phyloP scores from a whole-genome alignment of 805 yeast genomes.

The Hagleromyces aurorensis region DNA sequence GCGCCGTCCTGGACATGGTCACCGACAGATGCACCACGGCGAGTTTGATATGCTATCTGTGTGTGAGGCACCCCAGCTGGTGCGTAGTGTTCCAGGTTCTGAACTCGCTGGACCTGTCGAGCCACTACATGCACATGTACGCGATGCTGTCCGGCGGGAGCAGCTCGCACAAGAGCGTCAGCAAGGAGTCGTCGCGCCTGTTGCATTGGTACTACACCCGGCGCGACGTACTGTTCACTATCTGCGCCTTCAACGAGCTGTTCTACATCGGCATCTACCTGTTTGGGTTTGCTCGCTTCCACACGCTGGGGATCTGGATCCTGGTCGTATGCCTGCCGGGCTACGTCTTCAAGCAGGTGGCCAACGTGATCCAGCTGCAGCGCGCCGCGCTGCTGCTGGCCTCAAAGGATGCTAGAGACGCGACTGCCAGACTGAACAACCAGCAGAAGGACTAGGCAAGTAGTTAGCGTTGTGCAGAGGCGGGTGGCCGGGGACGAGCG shows the following conservation, averaged over 20 bases:
- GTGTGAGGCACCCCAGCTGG: conserved; percentile 65
- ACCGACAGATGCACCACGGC: conserved; percentile 97
- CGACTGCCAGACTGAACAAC: conserved; percentile 17
- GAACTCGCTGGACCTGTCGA: conserved; percentile 78
- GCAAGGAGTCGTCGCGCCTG: conserved; percentile 59
- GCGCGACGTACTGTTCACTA: conserved; percentile 71
- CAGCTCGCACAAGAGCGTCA: conserved; percentile 75
- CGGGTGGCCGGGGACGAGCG: background rate
- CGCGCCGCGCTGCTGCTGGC: conserved; percentile 83
- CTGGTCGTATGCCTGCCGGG: conserved; percentile 66
- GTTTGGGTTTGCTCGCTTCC: conserved; percentile 44
- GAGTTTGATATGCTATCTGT: conserved; percentile 79
- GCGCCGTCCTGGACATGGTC: conserved; percentile 98
- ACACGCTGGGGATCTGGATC: conserved; percentile 52
- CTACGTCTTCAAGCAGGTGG: conserved; percentile 83
- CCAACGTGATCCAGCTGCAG: conserved; percentile 80
- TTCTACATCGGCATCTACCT: conserved; percentile 87
- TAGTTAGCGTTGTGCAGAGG: too few relatives aligned
- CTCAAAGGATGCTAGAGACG: conserved; percentile 46
- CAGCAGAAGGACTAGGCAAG: conserved; percentile 4
- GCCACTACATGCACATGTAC: conserved; percentile 98
- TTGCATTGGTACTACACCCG: conserved; percentile 82
- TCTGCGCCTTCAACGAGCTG: conserved; percentile 89
- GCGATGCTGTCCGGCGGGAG: conserved; percentile 80
- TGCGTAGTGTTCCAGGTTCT: conserved; percentile 63